A percentile compares a stretch with the other conserved stretches of the same genome.
These are phyloP conservation scores for Xylaria sp. DNA, from an alignment of 2,329 filamentous ascomycete genomes.

Conservation along the genomic window DNA sequence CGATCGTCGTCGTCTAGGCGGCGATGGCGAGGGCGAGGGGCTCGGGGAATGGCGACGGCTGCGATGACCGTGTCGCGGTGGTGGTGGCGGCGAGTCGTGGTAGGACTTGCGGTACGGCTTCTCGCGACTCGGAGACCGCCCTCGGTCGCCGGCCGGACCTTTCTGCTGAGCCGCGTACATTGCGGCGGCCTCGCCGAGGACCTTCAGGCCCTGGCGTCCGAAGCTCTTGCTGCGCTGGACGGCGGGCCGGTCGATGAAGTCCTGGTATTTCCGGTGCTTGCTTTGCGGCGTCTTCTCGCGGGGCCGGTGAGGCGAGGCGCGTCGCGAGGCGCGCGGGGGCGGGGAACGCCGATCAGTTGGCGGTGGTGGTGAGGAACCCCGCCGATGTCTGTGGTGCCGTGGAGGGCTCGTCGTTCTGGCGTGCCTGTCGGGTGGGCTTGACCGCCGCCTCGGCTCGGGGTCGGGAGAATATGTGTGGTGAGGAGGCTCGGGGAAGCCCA, in stretches of 20 bases:
- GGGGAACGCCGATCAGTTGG: slow-evolving; percentile 12
- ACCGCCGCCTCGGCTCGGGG: slow-evolving; percentile 16
- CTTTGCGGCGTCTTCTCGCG: slow-evolving; percentile 7
- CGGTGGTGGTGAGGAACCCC: slow-evolving; percentile 9
- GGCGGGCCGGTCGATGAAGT: slow-evolving; percentile 28
- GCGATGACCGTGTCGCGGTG: slow-evolving; percentile 17
- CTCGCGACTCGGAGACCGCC: slow-evolving; percentile 27
- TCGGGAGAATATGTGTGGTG: slow-evolving; percentile 22
- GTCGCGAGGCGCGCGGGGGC: slow-evolving; percentile 19
- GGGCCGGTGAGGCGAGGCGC: slow-evolving; percentile 6
- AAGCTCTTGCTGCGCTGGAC: slow-evolving; percentile 31
- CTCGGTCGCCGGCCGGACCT: slow-evolving; percentile 12
- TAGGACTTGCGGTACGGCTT: slow-evolving; percentile 18
- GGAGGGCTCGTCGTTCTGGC: slow-evolving; percentile 33
- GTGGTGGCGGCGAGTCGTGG: slow-evolving; percentile 6
- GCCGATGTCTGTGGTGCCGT: slow-evolving; percentile 24
- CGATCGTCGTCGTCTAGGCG: slow-evolving; percentile 12
- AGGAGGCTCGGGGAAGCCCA: slow-evolving; percentile 12
- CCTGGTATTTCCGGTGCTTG: slow-evolving; percentile 24
- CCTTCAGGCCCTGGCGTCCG: slow-evolving; percentile 33
- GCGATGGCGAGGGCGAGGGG: slow-evolving; percentile 28
- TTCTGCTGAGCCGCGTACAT: slow-evolving; percentile 34
- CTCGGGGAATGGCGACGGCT: slow-evolving; percentile 27
- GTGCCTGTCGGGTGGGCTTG: slow-evolving; percentile 19
- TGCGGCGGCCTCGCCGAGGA: slow-evolving; percentile 34